phyloP scores from a whole-genome alignment of 1,284 basidiomycete species.

The Pseudozyma tsukubaensis region DNA sequence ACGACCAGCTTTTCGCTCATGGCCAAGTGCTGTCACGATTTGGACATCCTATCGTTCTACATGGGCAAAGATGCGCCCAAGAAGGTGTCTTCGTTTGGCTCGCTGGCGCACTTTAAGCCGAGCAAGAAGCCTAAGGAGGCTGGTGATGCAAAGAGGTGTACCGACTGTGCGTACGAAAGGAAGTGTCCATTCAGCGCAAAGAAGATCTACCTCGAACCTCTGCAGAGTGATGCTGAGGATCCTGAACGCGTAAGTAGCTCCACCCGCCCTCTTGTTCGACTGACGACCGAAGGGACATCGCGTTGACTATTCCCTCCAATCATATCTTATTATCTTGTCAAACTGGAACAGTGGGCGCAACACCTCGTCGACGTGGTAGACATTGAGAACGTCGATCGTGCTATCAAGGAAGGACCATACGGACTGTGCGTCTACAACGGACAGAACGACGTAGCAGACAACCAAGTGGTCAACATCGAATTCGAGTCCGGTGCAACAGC shows the following conservation, averaged over 20 bases:
- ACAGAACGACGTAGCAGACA: constrained; percentile 39
- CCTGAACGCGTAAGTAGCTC: constrained; percentile 31
- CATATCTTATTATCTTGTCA: no score
- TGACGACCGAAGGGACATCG: neutral
- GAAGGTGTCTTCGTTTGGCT: constrained; percentile 32
- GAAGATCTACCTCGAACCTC: constrained; percentile 41
- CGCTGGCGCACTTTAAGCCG: constrained; percentile 37
- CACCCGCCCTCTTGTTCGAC: neutral
- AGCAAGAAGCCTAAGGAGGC: constrained; percentile 42
- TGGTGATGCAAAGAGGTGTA: constrained; percentile 32
- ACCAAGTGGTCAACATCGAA: constrained; percentile 46
- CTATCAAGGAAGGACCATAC: constrained; percentile 39
- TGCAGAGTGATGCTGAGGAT: constrained; percentile 23
- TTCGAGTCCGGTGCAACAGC: constrained; percentile 37
- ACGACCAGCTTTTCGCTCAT: constrained; percentile 41
- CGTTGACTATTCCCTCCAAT: neutral
- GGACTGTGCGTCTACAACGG: constrained; percentile 43
- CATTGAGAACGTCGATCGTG: constrained; percentile 33
- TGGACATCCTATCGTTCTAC: constrained; percentile 44
- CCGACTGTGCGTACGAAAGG: constrained; percentile 35
- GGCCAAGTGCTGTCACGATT: constrained; percentile 44
- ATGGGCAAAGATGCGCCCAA: constrained; percentile 32
- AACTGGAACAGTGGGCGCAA: constrained; percentile 28
- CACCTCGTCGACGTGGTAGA: constrained; percentile 32
- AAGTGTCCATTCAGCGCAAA: constrained; percentile 41